Percentiles rank a stretch among this genome's conserved stretches.
Conservation (phyloP, 2,329 filamentous ascomycete species). For the Exophiala lecanii-corni region DNA sequence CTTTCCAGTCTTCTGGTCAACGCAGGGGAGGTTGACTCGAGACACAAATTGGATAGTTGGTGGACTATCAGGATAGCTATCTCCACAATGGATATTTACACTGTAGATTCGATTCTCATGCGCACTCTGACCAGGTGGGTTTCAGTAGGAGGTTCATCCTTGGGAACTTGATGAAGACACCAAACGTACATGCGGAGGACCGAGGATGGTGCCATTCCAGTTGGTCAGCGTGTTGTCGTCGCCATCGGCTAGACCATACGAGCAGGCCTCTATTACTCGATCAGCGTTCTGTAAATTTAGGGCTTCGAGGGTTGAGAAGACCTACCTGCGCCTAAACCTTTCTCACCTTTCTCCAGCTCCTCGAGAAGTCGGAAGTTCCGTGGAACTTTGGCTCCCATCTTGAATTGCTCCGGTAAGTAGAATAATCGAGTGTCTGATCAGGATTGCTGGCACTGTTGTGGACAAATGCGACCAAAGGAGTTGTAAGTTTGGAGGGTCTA, state of each 20-base stretch:
- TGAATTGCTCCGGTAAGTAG: slow-evolving; percentile 1
- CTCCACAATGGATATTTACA: slow-evolving; percentile 91
- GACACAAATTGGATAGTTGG: slow-evolving; percentile 90
- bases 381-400: slow-evolving; percentile 71
- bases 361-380: slow-evolving; percentile 95
- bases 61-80: slow-evolving; percentile 81
- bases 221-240: slow-evolving; percentile 96
- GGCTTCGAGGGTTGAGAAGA: slow-evolving; percentile 21
- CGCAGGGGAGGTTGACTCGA: slow-evolving; percentile 93
- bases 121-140: slow-evolving; percentile 60
- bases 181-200: slow-evolving; percentile 80
- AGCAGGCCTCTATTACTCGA: slow-evolving; percentile 72
- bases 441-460: too few species aligned
- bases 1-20: slow-evolving; percentile 72
- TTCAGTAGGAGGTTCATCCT: slow-evolving; percentile 1
- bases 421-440: too few species aligned
- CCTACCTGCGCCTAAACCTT: slow-evolving; percentile 83
- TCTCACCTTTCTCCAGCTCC: slow-evolving; percentile 98
- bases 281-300: slow-evolving; percentile 23
- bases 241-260: slow-evolving; percentile 88
- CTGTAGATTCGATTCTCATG: slow-evolving; percentile 99
- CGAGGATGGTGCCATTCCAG: slow-evolving; percentile 97
- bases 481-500: too few species aligned
- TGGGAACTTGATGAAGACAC: neutral
- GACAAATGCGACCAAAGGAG: too few species aligned